These are phyloP conservation scores for Dendrocalamus latiflorus DNA, from an alignment of 202 grass and related monocot genomes.

Conservation along the genomic window DNA sequence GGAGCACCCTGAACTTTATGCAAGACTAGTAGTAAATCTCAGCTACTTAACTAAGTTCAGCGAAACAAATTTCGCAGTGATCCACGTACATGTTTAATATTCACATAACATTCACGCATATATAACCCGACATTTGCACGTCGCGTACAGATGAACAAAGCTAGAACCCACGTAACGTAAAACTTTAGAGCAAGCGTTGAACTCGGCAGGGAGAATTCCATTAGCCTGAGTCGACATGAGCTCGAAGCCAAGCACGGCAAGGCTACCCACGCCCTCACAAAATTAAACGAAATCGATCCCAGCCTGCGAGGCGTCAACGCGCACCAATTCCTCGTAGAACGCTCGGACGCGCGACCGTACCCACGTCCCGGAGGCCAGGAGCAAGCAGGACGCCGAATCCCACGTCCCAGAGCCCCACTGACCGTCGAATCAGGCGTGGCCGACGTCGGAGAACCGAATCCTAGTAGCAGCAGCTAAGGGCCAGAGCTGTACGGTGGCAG, in stretches of 20 bases:
- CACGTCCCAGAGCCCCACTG: background rate
- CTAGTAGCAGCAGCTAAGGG: background rate
- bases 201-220: background rate
- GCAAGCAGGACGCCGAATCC: background rate
- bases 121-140: background rate
- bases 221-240: background rate
- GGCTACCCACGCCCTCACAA: background rate
- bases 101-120: background rate
- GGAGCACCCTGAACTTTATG: background rate
- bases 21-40: background rate
- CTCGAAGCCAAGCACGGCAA: background rate
- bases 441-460: background rate
- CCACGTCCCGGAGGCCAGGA: background rate
- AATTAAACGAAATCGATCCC: background rate
- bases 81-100: background rate
- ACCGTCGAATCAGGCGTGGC: background rate
- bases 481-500: background rate
- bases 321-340: background rate
- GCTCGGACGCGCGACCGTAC: background rate
- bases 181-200: background rate
- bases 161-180: background rate
- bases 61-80: background rate
- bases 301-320: background rate
- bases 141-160: background rate
- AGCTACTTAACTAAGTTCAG: background rate